Evolutionary conservation across 1,284 basidiomycete species (phyloP).

Genomic region (Cryptococcus neoformans): DNA sequence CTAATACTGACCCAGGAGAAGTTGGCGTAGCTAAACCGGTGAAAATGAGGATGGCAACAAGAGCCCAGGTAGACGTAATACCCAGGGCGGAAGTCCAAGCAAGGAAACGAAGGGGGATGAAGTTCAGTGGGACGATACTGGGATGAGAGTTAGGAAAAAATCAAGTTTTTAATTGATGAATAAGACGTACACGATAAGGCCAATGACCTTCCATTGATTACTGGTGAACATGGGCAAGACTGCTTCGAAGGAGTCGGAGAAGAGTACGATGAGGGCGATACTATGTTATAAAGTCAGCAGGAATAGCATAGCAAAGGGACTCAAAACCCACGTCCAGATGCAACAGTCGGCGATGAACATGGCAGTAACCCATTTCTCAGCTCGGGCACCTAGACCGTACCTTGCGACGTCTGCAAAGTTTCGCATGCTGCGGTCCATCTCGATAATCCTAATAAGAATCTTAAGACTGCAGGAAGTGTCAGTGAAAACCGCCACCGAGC

Average conservation of each 20-base stretch:
- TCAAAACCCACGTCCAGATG: slow-evolving; percentile 50
- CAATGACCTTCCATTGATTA: slow-evolving; percentile 71
- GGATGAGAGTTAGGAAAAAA: slow-evolving; percentile 61
- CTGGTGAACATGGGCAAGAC: slow-evolving; percentile 65
- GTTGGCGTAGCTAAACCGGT: slow-evolving; percentile 60
- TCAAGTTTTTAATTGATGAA: neutral
- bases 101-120: slow-evolving; percentile 83
- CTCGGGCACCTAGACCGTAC: slow-evolving; percentile 57
- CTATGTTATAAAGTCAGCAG: slow-evolving; percentile 47
- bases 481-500: neutral
- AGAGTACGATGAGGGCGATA: slow-evolving; percentile 77
- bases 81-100: slow-evolving; percentile 80
- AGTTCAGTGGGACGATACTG: slow-evolving; percentile 75
- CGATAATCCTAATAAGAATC: slow-evolving; percentile 43
- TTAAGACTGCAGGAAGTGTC: slow-evolving; percentile 29
- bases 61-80: slow-evolving; percentile 68
- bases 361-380: slow-evolving; percentile 63
- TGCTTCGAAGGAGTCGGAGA: slow-evolving; percentile 74
- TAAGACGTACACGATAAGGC: slow-evolving; percentile 61
- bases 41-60: slow-evolving; percentile 74
- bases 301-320: neutral
- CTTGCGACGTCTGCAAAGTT: slow-evolving; percentile 45
- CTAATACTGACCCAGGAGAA: slow-evolving; percentile 76
- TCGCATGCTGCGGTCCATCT: slow-evolving; percentile 37
- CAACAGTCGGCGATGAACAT: slow-evolving; percentile 84